Conservation (phyloP, 2,329 filamentous ascomycete genomes). For the Teratosphaeria epicoccoides region DNA sequence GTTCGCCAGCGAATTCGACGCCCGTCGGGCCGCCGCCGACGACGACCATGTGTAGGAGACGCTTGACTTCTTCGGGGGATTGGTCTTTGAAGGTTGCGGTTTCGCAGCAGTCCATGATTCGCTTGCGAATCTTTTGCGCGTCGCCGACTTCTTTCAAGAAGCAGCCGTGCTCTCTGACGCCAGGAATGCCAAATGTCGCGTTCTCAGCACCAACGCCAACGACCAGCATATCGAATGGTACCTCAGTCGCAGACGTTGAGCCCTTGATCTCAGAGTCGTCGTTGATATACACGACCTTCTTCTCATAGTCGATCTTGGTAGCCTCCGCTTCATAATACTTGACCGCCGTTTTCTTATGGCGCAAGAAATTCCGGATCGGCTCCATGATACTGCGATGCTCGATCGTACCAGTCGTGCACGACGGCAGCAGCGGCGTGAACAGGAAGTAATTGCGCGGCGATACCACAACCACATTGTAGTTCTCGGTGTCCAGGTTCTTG, state of each 20-base stretch:
- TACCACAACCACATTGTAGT: constrained; percentile 94
- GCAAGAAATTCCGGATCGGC: constrained; percentile 88
- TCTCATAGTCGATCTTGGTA: constrained; percentile 86
- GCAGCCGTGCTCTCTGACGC: constrained; percentile 88
- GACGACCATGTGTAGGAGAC: constrained; percentile 93
- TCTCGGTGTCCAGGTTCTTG: constrained; percentile 96
- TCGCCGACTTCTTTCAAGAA: constrained; percentile 98
- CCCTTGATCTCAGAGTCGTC: constrained; percentile 93
- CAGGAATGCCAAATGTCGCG: constrained; percentile 92
- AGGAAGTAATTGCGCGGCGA: constrained; percentile 99
- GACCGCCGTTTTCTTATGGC: constrained; percentile 85
- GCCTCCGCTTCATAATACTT: constrained; percentile 98
- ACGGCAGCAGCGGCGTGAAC: constrained; percentile 93
- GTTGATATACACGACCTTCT: constrained; percentile 76
- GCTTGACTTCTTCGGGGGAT: constrained; percentile 73
- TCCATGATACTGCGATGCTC: constrained; percentile 99
- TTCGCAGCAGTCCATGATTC: constrained; percentile 99
- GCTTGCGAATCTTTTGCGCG: constrained; percentile 91
- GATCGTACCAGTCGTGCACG: constrained; percentile 92
- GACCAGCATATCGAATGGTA: constrained; percentile 96
- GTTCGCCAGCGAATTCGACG: constrained; percentile 95
- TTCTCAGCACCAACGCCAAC: constrained; percentile 97
- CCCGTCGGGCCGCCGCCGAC: constrained; percentile 81
- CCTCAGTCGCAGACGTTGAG: constrained; percentile 68
- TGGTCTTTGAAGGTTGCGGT: constrained; percentile 98